Evolutionary conservation across 1,284 basidiomycete genomes (phyloP), one percentile per base, ranked within the genome.

Genomic region (Cryptococcus wingfieldii): DNA sequence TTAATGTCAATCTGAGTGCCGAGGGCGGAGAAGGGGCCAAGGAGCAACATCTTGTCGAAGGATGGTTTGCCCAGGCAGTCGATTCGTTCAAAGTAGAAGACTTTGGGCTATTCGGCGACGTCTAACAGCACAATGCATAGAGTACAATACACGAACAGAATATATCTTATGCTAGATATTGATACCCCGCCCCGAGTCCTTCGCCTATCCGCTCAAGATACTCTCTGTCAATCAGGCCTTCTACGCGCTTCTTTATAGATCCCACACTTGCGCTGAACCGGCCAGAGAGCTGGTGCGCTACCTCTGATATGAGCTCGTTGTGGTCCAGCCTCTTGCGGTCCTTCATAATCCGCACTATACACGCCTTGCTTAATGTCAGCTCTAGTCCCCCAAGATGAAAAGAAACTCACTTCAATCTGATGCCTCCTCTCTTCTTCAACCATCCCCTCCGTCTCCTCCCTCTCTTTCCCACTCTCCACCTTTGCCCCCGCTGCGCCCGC

Each of bases 301-400:
- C 91, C 76, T 98, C 94, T 64, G 88, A 88, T 54, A 98, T 82
- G 16, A 99, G 82, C 58, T 95, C 92, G 60, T 87, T 90, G 72
- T 98, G 93, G 6, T 80, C 78, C 84, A 98, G 86, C 54, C 83
- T 83, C 75, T 98, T 98, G 59, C 94, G 80, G 70, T 92, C 87
- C 79, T 99, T 98, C 96, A 99, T 98, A 39, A 98, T 87, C 41
- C 96, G 86, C 25, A 98, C 96, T 59, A 98, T 89, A 69, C 91
- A 97, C 2, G 94, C 94, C 91, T 96, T 63, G 13, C 16, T 38
- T 49, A 3, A 10, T 18, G 31, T 52, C 38, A 55, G 28, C 18
- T 16, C 9, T 46, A 23, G 45, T 46, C 43, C 18, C 9, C 1
- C 14, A 9, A n/a, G 19, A 8, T 3, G 9, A 28, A 49, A 1